Evolutionary conservation across 306 rosid genomes (phyloP).

Genomic region (Malus sieversii): DNA sequence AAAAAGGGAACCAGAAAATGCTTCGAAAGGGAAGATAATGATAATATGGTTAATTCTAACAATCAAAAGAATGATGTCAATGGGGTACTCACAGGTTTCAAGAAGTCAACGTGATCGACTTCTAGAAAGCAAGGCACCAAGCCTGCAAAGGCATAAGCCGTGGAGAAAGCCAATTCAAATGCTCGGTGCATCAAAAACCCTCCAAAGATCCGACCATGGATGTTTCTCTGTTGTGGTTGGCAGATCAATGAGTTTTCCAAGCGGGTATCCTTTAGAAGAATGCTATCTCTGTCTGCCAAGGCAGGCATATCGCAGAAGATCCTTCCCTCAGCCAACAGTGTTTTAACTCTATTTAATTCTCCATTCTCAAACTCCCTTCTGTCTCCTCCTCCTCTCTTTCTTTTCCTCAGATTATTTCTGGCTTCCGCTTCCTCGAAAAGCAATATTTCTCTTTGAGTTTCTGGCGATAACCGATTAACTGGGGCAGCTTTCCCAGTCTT

Average conservation of each 20-base stretch:
- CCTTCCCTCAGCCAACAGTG: slow-evolving; percentile 67
- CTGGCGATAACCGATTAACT: slow-evolving; percentile 70
- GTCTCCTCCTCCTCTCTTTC: slow-evolving; percentile 52
- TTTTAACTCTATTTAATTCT: slow-evolving; percentile 31
- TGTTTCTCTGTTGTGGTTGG: slow-evolving; percentile 96
- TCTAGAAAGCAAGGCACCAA: slow-evolving; percentile 81
- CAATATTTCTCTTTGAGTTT: slow-evolving; percentile 58
- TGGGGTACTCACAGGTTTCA: slow-evolving; percentile 53
- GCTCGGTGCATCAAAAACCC: slow-evolving; percentile 97
- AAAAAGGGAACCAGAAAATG: neutral
- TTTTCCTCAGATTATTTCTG: slow-evolving; percentile 55
- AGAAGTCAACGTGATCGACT: slow-evolving; percentile 95
- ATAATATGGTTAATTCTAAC: neutral
- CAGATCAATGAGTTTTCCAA: slow-evolving; percentile 82
- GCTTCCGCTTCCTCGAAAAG: slow-evolving; percentile 77
- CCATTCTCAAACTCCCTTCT: slow-evolving; percentile 43
- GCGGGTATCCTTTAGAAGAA: slow-evolving; percentile 72
- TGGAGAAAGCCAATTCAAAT: slow-evolving; percentile 87
- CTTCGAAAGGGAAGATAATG: neutral
- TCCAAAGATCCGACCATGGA: slow-evolving; percentile 93
- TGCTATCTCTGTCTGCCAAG: slow-evolving; percentile 86
- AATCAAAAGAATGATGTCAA: neutral
- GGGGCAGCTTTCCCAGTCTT: slow-evolving; percentile 83
- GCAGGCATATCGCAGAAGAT: slow-evolving; percentile 89
- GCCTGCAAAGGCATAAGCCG: slow-evolving; percentile 91